Base-by-base conservation (phyloP, 176 grass and related monocot species). In the Juncus effusus region DNA sequence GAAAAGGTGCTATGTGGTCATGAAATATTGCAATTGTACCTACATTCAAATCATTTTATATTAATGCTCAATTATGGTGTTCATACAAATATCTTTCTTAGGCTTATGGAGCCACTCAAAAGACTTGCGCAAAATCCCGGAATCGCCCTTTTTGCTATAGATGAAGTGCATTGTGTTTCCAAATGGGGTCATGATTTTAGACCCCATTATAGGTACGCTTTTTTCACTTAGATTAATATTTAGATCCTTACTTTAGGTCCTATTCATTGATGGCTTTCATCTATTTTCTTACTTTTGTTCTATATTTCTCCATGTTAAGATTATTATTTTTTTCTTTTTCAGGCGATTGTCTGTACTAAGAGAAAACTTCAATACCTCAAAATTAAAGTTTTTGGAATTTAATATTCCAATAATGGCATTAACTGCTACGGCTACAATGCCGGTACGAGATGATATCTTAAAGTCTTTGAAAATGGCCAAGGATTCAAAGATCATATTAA, bases 181-280 rank as follows among this genome's bases (percentile, higher is more conserved):
- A 97, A 97, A 73, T 97, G 93, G 93, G 93, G 93, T 36, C 93
- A 97, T 1, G 88, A 97, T 84, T 97, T 96, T 80, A 85, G 93
- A 69, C 93, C 93, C 66, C 74, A 89, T 63, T 97, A 92, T 79
- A 86, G 88, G 93, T 97, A 69, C 78, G 77, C 54, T 77, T 28
- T 28, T 28, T 28, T 28, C 19, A 28, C 19, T 28, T 28, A 28
- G 19, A 28, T 28, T 28, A 28, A 28, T 28, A 28, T 28, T 28
- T 28, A 28, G 1, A 28, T 28, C 19, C 19, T 28, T 28, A 28
- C 19, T 28, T 28, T 28, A 28, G 19, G 19, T 28, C 19, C 19
- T 28, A 28, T 28, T 28, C 19, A 28, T 28, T 28, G 19, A 28
- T 28, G 1, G 19, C 19, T 28, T 28, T 28, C 19, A 28, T 28